Evolutionary conservation across 2,329 filamentous ascomycete genomes (phyloP).

Genomic region (Byssochlamys sp.): DNA sequence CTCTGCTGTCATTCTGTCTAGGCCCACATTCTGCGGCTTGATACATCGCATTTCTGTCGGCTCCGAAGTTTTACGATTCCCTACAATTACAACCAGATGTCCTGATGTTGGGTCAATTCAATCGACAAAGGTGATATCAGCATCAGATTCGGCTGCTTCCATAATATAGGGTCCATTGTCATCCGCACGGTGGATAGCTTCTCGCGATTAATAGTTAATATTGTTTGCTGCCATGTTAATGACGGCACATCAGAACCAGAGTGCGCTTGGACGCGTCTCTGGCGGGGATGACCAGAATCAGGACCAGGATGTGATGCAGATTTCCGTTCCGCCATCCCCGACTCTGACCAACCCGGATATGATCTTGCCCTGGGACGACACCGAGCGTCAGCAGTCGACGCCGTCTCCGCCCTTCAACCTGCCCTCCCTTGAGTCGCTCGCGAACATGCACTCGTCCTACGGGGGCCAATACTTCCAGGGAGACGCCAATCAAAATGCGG

Average conservation of each 20-base stretch:
- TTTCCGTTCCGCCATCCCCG: constrained; percentile 55
- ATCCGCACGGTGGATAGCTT: background rate
- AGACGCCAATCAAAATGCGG: constrained; percentile 4
- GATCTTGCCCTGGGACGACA: constrained; percentile 72
- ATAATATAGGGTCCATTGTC: background rate
- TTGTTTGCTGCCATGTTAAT: constrained; percentile 1
- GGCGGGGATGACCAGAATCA: constrained; percentile 8
- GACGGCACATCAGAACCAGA: constrained; percentile 2
- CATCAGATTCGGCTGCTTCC: background rate
- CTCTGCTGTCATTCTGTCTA: background rate
- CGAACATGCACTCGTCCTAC: background rate
- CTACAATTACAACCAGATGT: background rate
- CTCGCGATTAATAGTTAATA: background rate
- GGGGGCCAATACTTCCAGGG: constrained; percentile 1
- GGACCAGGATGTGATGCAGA: constrained; percentile 9
- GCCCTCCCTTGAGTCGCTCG: constrained; percentile 33
- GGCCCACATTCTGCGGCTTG: background rate
- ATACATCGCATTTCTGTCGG: background rate
- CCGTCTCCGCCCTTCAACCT: constrained; percentile 44
- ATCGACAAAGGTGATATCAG: background rate
- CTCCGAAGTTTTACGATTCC: background rate
- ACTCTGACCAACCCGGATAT: constrained; percentile 89
- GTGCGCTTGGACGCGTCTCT: constrained; percentile 6
- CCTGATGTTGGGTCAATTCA: background rate
- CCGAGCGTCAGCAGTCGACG: constrained; percentile 37